A percentile compares a stretch with the other conserved stretches of the same genome.
phyloP scores from a whole-genome alignment of 2,329 filamentous ascomycete genomes.

The Aspergillus phoenicis region DNA sequence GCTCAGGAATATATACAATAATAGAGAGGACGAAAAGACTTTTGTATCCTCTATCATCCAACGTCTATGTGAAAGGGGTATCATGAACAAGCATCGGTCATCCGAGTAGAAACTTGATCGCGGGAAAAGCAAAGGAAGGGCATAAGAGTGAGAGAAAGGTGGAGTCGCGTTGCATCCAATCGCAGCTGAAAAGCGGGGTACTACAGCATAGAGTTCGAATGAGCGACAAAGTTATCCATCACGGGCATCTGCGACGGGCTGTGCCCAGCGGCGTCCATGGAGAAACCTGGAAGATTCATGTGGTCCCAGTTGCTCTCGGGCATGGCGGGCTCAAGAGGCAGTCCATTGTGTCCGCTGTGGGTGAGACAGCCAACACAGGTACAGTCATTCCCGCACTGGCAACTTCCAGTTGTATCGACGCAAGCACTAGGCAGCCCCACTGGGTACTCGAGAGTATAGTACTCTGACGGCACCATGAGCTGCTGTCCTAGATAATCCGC shows the following conservation, averaged over 20 bases:
- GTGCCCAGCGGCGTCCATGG: conserved; percentile 1
- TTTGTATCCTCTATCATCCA: conserved; percentile 2
- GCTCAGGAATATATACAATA: not conserved
- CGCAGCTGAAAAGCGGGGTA: conserved; percentile 1
- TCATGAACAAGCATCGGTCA: conserved; percentile 6
- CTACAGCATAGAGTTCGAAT: conserved; percentile 27
- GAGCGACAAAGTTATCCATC: conserved; percentile 23
- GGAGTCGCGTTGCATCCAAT: too few species aligned
- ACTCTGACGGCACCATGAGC: conserved; percentile 46
- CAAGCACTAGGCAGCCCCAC: conserved; percentile 45
- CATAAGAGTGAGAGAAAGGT: too few species aligned
- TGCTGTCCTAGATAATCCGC: conserved; percentile 29
- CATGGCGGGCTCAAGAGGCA: conserved; percentile 35
- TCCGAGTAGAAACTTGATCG: not conserved
- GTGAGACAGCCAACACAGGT: conserved; percentile 56
- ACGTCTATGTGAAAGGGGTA: not conserved
- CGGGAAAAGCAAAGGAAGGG: not conserved
- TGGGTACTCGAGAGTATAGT: conserved; percentile 47
- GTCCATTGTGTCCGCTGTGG: conserved; percentile 53
- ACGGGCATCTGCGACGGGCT: conserved; percentile 22
- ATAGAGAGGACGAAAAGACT: not conserved
- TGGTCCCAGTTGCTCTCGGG: conserved; percentile 8
- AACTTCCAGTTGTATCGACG: conserved; percentile 53
- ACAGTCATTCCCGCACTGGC: conserved; percentile 56
- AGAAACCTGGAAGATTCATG: conserved; percentile 1